Percentiles rank a stretch among this genome's conserved stretches.
Evolutionary conservation across 129 eudicot genomes (phyloP).

Genomic region (Saposhnikovia divaricata): DNA sequence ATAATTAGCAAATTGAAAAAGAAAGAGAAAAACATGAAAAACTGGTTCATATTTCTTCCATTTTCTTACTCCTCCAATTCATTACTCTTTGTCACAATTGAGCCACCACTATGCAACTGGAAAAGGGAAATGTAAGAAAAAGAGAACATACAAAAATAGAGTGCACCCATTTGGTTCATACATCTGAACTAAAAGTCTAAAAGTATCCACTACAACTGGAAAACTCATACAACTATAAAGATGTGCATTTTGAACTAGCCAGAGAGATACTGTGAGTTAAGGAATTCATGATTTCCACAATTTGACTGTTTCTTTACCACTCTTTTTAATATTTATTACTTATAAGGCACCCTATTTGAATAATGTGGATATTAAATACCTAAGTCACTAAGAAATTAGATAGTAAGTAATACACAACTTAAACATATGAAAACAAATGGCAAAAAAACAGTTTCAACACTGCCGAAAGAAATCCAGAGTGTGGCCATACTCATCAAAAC

Average conservation of each 20-base stretch:
- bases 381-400: background rate
- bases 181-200: background rate
- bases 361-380: background rate
- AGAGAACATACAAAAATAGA: background rate
- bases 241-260: background rate
- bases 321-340: background rate
- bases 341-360: background rate
- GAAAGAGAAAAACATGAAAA: background rate
- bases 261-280: background rate
- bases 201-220: background rate
- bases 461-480: background rate
- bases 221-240: background rate
- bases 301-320: background rate
- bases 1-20: background rate
- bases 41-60: background rate
- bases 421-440: background rate
- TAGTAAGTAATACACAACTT: background rate
- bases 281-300: background rate
- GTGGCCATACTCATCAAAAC: background rate
- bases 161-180: background rate
- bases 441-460: background rate
- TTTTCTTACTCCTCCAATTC: background rate
- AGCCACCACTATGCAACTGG: background rate
- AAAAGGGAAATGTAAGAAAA: background rate
- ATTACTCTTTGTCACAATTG: background rate